A percentile compares a stretch with the other conserved stretches of the same genome.
Evolutionary conservation across 768 basidiomycete species (phyloP).

Genomic region (Termitomyces sp.): DNA sequence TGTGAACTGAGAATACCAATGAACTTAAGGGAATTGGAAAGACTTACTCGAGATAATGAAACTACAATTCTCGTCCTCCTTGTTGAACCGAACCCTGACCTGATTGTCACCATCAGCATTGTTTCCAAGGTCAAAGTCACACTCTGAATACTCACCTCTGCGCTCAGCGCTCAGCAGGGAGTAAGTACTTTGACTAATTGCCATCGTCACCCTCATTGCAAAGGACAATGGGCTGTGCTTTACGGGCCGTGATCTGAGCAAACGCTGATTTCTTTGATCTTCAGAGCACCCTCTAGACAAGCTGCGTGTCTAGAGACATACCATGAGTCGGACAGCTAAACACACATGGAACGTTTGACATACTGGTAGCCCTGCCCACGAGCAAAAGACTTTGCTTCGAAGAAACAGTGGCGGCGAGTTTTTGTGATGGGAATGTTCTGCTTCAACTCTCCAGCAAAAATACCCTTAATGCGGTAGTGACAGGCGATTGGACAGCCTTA

Average conservation of each 20-base stretch:
- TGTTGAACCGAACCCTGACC: no score
- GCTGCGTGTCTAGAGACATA: slow-evolving; percentile 70
- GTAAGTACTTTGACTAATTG: no score
- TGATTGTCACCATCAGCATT: no score
- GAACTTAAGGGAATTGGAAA: not conserved
- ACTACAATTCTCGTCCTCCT: no score
- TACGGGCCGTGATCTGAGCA: slow-evolving; percentile 94
- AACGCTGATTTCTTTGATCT: slow-evolving; percentile 99
- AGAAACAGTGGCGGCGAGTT: slow-evolving; percentile 75
- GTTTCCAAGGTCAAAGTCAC: no score
- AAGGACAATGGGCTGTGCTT: slow-evolving; percentile 91
- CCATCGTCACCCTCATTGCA: slow-evolving; percentile 90
- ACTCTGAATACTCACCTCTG: no score
- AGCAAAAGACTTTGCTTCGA: slow-evolving; percentile 86
- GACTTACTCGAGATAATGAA: not conserved
- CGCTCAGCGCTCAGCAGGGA: no score
- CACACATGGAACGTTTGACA: slow-evolving; percentile 25
- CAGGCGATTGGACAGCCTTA: no score
- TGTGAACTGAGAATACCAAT: not conserved
- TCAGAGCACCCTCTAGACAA: slow-evolving; percentile 95
- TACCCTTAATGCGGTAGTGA: no score
- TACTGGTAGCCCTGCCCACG: slow-evolving; percentile 99
- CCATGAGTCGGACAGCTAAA: slow-evolving; percentile 1
- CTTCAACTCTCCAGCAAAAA: no score
- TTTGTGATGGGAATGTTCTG: no score